Percentiles rank a stretch among this genome's conserved stretches.
phyloP scores from a whole-genome alignment of 257 asterid genomes.

The Nyctanthes arbortristis region DNA sequence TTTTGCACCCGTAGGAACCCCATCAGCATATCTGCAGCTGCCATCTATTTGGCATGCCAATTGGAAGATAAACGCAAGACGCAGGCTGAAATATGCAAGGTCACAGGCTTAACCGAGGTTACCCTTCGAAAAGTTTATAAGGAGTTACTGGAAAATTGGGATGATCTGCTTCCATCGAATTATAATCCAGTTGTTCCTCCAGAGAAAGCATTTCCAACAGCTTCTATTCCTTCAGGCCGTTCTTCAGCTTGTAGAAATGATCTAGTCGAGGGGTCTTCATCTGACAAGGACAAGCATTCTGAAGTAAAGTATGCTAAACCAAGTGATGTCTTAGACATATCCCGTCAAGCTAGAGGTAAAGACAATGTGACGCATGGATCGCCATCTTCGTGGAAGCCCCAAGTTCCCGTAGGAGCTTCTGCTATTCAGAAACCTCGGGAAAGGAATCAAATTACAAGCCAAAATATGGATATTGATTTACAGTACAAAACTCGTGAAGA shows the following conservation, averaged over 20 bases:
- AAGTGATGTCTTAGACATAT: constrained; percentile 34
- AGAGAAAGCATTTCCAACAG: constrained; percentile 94
- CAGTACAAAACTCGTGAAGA: constrained; percentile 41
- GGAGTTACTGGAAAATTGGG: constrained; percentile 92
- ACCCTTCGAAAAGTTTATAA: constrained; percentile 94
- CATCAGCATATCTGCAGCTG: constrained; percentile 97
- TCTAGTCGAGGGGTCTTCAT: constrained; percentile 47
- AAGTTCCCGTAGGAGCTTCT: constrained; percentile 40
- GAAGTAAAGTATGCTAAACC: constrained; percentile 41
- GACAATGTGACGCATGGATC: constrained; percentile 46
- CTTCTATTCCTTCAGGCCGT: constrained; percentile 73
- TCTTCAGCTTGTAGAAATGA: constrained; percentile 54
- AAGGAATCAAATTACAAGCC: constrained; percentile 34
- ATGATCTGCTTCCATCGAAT: constrained; percentile 88
- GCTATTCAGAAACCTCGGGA: constrained; percentile 32
- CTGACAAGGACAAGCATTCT: constrained; percentile 46
- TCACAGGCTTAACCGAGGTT: constrained; percentile 97
- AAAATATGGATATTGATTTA: constrained; percentile 68
- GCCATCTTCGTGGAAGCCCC: constrained; percentile 54
- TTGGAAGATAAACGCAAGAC: constrained; percentile 96
- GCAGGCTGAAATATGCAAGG: constrained; percentile 97
- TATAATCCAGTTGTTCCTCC: constrained; percentile 93
- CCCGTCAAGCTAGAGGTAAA: constrained; percentile 39
- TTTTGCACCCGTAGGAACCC: constrained; percentile 98
- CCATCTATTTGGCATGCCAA: constrained; percentile 95